These are phyloP conservation scores for Coix lacrymajobi DNA, from an alignment of 176 grass and related monocot species.

Conservation along the genomic window DNA sequence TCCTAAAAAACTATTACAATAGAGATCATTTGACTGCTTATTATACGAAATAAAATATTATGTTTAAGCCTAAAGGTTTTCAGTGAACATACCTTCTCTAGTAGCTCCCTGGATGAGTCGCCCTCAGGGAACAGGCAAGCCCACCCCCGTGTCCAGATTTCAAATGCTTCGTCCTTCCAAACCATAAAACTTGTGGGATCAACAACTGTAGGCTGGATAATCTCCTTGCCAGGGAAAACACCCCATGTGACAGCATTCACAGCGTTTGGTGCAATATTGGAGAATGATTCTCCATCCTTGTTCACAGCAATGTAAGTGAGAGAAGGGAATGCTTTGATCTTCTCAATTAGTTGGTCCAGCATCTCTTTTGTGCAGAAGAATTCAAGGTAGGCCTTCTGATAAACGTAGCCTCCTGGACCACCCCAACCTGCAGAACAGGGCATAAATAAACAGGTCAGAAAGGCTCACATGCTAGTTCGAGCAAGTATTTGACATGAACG, in stretches of 20 bases:
- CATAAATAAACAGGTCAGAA: not conserved
- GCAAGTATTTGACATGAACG: not conserved
- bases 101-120: constrained; percentile 57
- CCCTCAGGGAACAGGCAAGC: constrained; percentile 55
- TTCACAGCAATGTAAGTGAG: constrained; percentile 74
- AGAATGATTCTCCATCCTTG: constrained; percentile 50
- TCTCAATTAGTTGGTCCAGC: constrained; percentile 46
- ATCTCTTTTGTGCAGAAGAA: constrained; percentile 81
- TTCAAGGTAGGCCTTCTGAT: constrained; percentile 84
- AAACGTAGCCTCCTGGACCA: constrained; percentile 70
- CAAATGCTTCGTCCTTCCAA: constrained; percentile 92
- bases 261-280: constrained; percentile 41
- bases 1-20: not conserved
- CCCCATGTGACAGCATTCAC: constrained; percentile 92
- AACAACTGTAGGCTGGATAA: constrained; percentile 74
- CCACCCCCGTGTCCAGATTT: constrained; percentile 75
- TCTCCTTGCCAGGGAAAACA: constrained; percentile 77
- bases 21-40: not conserved
- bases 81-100: constrained; percentile 57
- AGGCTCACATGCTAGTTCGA: not conserved
- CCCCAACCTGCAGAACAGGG: constrained; percentile 64
- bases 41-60: not conserved
- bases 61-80: not conserved
- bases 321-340: constrained; percentile 56
- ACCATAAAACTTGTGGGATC: constrained; percentile 69